These are phyloP conservation scores for Pichia norvegensis DNA, from an alignment of 1,139 yeast species.

Conservation along the genomic window DNA sequence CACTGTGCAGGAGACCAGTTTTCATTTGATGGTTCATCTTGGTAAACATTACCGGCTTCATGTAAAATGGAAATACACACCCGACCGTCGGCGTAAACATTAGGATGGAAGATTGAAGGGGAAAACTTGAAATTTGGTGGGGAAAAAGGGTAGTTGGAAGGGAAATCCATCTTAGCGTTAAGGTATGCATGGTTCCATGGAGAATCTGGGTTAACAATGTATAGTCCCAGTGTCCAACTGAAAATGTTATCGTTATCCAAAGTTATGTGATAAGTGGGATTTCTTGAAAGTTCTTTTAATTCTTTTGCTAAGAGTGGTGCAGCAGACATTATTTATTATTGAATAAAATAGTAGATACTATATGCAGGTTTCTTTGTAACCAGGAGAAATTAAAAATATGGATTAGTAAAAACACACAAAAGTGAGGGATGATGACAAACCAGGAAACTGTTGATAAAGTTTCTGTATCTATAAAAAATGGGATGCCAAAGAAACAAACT, in stretches of 20 bases:
- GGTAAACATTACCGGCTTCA: conserved; percentile 73
- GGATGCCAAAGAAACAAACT: neutral
- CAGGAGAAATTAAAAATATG: too few species aligned
- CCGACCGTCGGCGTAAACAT: conserved; percentile 88
- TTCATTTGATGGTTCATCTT: conserved; percentile 87
- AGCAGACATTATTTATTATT: conserved; percentile 18
- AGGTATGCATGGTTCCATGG: conserved; percentile 95
- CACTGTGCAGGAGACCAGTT: conserved; percentile 97
- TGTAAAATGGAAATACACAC: conserved; percentile 89
- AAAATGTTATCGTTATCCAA: conserved; percentile 87
- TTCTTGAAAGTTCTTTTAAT: conserved; percentile 30
- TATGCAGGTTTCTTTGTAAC: neutral
- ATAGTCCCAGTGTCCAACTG: conserved; percentile 87
- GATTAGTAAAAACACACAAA: neutral
- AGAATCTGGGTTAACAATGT: conserved; percentile 84
- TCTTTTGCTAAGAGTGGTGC: conserved; percentile 25
- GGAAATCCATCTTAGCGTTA: conserved; percentile 90
- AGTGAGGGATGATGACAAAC: neutral
- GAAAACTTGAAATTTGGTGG: conserved; percentile 91
- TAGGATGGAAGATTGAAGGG: conserved; percentile 94
- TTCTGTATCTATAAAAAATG: neutral
- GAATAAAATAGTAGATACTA: too few species aligned
- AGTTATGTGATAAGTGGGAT: conserved; percentile 77
- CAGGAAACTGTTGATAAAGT: too few species aligned
- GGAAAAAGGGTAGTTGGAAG: conserved; percentile 79